Conservation (phyloP, 2,329 filamentous ascomycete genomes). For the Fusarium succisae region DNA sequence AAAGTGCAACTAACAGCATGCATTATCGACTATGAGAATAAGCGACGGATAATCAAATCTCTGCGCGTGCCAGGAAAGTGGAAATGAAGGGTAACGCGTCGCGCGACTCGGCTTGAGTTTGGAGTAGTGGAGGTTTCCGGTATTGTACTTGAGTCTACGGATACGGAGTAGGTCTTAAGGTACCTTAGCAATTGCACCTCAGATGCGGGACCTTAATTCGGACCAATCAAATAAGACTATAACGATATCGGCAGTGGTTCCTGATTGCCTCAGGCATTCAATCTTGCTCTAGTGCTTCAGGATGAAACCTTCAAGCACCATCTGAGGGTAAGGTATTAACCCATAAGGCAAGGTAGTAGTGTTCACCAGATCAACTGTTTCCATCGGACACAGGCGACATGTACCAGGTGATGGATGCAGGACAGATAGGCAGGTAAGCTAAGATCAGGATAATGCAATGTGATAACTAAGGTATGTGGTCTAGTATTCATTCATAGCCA, state of each 20-base stretch:
- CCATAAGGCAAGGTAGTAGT: background rate
- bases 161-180: background rate
- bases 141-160: background rate
- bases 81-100: constrained; percentile 40
- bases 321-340: background rate
- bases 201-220: constrained; percentile 3
- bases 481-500: background rate
- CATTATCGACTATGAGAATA: constrained; percentile 18
- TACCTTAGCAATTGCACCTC: background rate
- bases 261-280: background rate
- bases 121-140: constrained; percentile 23
- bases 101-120: constrained; percentile 30
- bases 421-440: background rate
- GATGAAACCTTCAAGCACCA: background rate
- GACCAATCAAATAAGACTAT: background rate
- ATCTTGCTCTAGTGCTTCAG: background rate
- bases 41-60: constrained; percentile 1
- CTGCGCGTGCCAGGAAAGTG: constrained; percentile 29
- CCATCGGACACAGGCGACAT: background rate
- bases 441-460: background rate
- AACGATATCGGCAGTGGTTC: too few species aligned
- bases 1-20: background rate
- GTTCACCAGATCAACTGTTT: background rate
- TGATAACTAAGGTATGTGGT: background rate
- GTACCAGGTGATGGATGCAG: background rate